A percentile compares a stretch with the other conserved stretches of the same genome.
Evolutionary conservation across 768 basidiomycete species (phyloP).

Genomic region (Chlorophyllum brunneum): DNA sequence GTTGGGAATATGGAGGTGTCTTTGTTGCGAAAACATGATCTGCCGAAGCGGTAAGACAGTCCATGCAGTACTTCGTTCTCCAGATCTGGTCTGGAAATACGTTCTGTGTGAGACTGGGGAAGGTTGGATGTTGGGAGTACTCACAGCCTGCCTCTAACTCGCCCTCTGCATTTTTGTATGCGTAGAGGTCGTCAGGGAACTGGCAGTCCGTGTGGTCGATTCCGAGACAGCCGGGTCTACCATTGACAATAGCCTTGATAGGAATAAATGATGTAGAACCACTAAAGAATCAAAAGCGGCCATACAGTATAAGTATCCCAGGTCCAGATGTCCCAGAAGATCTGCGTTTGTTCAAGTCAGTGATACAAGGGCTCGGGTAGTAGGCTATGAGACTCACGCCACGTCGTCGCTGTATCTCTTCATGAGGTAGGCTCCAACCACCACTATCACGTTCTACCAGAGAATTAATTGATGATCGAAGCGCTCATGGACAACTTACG

Average conservation of each 20-base stretch:
- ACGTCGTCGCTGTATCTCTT: constrained; percentile 45
- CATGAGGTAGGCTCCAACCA: constrained; percentile 39
- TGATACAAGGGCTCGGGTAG: neutral
- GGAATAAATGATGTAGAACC: constrained; percentile 2
- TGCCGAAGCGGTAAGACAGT: constrained; percentile 39
- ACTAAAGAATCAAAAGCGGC: constrained; percentile 5
- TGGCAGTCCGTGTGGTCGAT: constrained; percentile 49
- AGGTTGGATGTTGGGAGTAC: constrained; percentile 14
- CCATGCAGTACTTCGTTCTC: constrained; percentile 42
- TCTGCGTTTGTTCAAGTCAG: constrained; percentile 17
- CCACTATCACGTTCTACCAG: constrained; percentile 46
- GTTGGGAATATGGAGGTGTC: constrained; percentile 35
- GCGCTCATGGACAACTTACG: constrained; percentile 31
- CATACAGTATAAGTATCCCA: constrained; percentile 48
- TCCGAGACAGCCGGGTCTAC: constrained; percentile 43
- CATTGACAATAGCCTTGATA: constrained; percentile 41
- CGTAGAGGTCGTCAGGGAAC: constrained; percentile 44
- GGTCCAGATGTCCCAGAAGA: constrained; percentile 53
- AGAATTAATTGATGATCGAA: neutral
- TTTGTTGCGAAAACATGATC: constrained; percentile 38
- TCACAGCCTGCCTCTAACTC: constrained; percentile 40
- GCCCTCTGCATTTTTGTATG: constrained; percentile 26
- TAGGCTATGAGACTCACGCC: constrained; percentile 19
- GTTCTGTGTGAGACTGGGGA: neutral
- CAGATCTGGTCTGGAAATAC: constrained; percentile 35